Conservation (phyloP, 495 filamentous ascomycete genomes). For the Hypoxylon cercidicola region DNA sequence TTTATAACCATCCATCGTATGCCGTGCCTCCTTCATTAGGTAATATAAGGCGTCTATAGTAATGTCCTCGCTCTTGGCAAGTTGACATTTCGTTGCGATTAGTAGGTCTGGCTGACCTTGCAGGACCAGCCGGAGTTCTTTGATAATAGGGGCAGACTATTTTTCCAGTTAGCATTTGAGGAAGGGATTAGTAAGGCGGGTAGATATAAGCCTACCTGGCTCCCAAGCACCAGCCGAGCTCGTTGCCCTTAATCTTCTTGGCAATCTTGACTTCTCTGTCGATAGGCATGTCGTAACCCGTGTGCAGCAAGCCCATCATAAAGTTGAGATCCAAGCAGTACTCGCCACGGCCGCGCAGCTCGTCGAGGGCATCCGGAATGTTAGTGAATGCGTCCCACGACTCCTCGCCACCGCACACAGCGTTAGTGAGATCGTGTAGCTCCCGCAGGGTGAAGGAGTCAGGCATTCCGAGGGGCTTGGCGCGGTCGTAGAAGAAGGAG, state of each 20-base stretch:
- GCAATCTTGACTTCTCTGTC: slow-evolving; percentile 96
- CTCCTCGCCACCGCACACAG: slow-evolving; percentile 82
- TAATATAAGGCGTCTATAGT: slow-evolving; percentile 20
- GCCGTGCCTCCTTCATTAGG: slow-evolving; percentile 28
- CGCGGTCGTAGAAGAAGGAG: slow-evolving; percentile 97
- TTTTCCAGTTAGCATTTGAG: slow-evolving; percentile 53
- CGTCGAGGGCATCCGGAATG: slow-evolving; percentile 75
- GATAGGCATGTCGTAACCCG: slow-evolving; percentile 97
- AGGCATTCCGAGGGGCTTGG: slow-evolving; percentile 90
- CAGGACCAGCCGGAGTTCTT: slow-evolving; percentile 61
- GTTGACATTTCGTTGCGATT: slow-evolving; percentile 24
- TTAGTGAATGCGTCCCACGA: slow-evolving; percentile 81
- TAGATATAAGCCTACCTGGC: slow-evolving; percentile 74
- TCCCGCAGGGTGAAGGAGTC: slow-evolving; percentile 91
- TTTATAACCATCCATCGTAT: slow-evolving; percentile 13
- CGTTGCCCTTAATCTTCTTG: slow-evolving; percentile 97
- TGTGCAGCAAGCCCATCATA: slow-evolving; percentile 91
- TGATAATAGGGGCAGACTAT: slow-evolving; percentile 57
- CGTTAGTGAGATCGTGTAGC: slow-evolving; percentile 81
- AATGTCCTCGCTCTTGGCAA: slow-evolving; percentile 13
- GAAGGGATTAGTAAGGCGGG: slow-evolving; percentile 1
- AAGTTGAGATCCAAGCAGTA: slow-evolving; percentile 95
- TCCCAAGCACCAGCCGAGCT: slow-evolving; percentile 97
- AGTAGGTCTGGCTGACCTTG: slow-evolving; percentile 58
- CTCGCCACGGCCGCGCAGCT: slow-evolving; percentile 83